phyloP scores from a whole-genome alignment of 257 asterid species.

The Anisodus tanguticus region DNA sequence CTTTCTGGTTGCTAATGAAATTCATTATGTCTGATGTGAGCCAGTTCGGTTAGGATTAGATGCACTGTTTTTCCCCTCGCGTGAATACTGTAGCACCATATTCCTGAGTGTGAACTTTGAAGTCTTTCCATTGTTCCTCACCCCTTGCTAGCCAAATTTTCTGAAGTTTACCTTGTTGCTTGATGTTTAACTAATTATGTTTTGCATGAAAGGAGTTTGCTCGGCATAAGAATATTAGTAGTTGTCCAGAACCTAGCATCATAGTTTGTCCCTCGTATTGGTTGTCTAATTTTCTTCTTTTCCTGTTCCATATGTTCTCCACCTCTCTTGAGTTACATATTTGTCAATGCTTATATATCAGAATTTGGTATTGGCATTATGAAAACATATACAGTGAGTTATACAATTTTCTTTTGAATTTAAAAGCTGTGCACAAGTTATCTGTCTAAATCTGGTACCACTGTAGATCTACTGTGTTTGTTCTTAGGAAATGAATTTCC shows the following conservation, averaged over 20 bases:
- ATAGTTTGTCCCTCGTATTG: background rate
- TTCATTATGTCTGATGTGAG: background rate
- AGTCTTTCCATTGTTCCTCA: background rate
- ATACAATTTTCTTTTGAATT: background rate
- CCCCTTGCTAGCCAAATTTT: background rate
- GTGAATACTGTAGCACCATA: background rate
- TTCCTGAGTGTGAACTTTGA: slow-evolving; percentile 2
- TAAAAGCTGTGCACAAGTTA: background rate
- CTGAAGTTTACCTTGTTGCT: slow-evolving; percentile 12
- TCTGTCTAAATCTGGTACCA: background rate
- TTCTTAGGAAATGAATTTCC: background rate
- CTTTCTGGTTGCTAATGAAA: slow-evolving; percentile 6
- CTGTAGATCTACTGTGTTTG: background rate
- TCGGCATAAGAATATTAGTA: background rate
- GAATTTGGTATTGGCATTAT: background rate
- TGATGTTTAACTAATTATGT: slow-evolving; percentile 11
- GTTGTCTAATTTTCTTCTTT: slow-evolving; percentile 4
- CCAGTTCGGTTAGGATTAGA: background rate
- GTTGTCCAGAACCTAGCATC: background rate
- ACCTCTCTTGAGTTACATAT: background rate
- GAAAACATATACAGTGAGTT: background rate
- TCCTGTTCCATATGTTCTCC: background rate
- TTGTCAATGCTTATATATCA: background rate
- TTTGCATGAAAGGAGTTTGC: slow-evolving; percentile 7
- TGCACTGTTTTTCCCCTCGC: background rate